Percentiles rank a stretch among this genome's conserved stretches.
phyloP scores from a whole-genome alignment of 495 filamentous ascomycete species.

The Penicillium antarcticum region DNA sequence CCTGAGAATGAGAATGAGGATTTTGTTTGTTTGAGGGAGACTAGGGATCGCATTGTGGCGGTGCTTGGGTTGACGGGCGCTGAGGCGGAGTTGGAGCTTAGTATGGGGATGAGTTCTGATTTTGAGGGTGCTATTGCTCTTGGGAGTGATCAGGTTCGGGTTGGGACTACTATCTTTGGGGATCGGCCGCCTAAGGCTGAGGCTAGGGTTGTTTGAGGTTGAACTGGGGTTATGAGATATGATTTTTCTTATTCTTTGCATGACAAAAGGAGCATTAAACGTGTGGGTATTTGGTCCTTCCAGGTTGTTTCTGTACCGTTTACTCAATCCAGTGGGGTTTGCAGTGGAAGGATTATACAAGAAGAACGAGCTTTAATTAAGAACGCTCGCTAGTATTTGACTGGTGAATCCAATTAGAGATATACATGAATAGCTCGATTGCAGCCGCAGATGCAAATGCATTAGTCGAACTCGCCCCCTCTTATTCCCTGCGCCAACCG shows the following conservation, averaged over 20 bases:
- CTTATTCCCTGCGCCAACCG: conserved; percentile 56
- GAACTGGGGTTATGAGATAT: conserved; percentile 11
- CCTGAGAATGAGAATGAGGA: conserved; percentile 86
- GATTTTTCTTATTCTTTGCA: conserved; percentile 2
- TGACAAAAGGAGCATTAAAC: neutral
- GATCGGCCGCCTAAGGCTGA: conserved; percentile 69
- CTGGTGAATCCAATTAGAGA: conserved; percentile 16
- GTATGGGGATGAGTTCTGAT: conserved; percentile 90
- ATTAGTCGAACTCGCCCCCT: conserved; percentile 2
- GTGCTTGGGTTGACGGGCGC: conserved; percentile 43
- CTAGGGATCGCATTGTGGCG: conserved; percentile 59
- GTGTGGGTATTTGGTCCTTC: neutral
- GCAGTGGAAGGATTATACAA: conserved; percentile 11
- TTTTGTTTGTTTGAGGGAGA: conserved; percentile 65
- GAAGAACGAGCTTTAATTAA: conserved; percentile 9
- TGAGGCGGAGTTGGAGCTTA: conserved; percentile 54
- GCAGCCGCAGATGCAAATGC: conserved; percentile 3
- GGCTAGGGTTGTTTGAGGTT: conserved; percentile 43
- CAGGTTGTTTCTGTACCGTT: conserved; percentile 15
- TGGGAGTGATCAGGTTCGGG: conserved; percentile 90
- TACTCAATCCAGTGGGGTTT: neutral
- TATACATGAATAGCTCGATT: conserved; percentile 21
- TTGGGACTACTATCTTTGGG: conserved; percentile 93
- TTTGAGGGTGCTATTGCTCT: conserved; percentile 83
- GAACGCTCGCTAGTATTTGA: conserved; percentile 21